Base-by-base conservation (phyloP, 2,329 filamentous ascomycete genomes). In the Exophiala mesophila region DNA sequence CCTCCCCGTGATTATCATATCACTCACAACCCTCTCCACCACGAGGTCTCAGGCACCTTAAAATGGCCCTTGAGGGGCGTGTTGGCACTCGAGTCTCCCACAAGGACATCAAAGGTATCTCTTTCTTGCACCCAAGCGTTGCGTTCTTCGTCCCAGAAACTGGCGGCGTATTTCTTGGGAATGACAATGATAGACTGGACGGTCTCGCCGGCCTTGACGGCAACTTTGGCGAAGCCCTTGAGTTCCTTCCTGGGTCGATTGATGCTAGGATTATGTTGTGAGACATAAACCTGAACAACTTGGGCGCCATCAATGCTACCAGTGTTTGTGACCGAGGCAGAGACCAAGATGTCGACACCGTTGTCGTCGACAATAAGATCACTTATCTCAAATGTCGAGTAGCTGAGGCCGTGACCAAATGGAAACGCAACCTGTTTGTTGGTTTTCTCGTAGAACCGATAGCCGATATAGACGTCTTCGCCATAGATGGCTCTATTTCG, bases 391-490 rank as follows among this genome's bases (percentile, higher is more conserved):
- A 90, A 90, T 0, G 68, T 78, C 0, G 85, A 88, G 64, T 89
- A 92, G 12, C 82, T 85, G 1, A 92, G 70, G 2, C 87, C 87
- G 57, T 88, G 81, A 9, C 86, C 86, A 59, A 94, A 94, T 44
- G 82, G 74, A 63, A 89, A 92, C 19, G 83, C 73, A 0, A 82
- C 77, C 1, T 72, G 69, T 3, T 78, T 71, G 24, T 80, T 71
- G n/a, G 75, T 72, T 55, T 77, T 81, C 58, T 92, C 85, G 61
- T 87, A 92, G 68, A 81, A 88, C 16, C 85, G 74, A 65, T 92
- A 92, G 3, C 86, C 86, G 26, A 90, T 72, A 60, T 87, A 90
- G 33, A 92, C 70, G 47, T 87, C 85, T 62, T 92, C 86, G 34
- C 83, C 83, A 58, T 90, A 92, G 1, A 88, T 67, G 0, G 82